Percentiles rank a stretch among this genome's conserved stretches.
These are phyloP conservation scores for Exobasidium rhododendri DNA, from an alignment of 1,284 basidiomycete genomes.

Conservation along the genomic window DNA sequence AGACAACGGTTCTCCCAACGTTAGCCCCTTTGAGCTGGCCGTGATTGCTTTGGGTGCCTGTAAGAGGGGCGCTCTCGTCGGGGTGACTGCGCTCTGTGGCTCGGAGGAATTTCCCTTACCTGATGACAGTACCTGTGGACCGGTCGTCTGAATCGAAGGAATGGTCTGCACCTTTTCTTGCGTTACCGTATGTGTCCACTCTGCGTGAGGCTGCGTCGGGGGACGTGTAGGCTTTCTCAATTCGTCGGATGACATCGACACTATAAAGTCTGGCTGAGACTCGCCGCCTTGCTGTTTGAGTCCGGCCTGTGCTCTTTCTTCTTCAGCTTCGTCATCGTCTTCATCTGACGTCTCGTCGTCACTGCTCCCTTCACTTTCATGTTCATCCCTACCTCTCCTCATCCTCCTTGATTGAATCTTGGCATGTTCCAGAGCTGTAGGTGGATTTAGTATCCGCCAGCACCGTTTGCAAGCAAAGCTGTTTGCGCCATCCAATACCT, in stretches of 20 bases:
- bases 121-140: neutral
- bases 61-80: neutral
- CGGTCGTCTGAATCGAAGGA: neutral
- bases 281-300: neutral
- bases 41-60: conserved; percentile 4
- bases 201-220: neutral
- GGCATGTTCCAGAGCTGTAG: conserved; percentile 29
- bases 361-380: conserved; percentile 55
- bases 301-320: neutral
- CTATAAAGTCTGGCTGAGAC: neutral
- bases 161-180: neutral
- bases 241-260: neutral
- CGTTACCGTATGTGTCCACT: neutral
- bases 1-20: conserved; percentile 3
- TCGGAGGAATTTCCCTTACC: neutral
- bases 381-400: conserved; percentile 48
- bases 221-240: neutral
- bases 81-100: neutral
- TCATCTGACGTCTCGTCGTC: conserved; percentile 15
- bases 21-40: conserved; percentile 3
- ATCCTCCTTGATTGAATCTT: conserved; percentile 55
- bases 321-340: conserved; percentile 9
- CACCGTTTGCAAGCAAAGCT: conserved; percentile 87
- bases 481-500: conserved; percentile 86
- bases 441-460: conserved; percentile 78